Conservation (phyloP, 139 green algal species). For the Dunaliella primolecta region DNA sequence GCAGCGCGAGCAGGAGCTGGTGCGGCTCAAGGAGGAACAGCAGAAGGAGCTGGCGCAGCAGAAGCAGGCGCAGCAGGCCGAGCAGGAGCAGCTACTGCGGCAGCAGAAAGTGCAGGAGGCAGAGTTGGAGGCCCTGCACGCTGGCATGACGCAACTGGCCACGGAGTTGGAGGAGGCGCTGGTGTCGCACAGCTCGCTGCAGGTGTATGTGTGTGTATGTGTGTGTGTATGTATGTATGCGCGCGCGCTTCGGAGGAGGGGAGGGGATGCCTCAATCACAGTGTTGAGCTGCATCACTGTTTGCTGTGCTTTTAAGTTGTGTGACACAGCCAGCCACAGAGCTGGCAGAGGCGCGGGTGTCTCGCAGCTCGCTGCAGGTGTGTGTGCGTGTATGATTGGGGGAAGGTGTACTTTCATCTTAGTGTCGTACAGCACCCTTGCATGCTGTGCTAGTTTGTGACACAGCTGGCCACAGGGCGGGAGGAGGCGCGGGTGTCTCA, state of each 20-base stretch:
- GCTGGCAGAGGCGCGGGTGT: background rate
- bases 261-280: too few species aligned
- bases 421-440: too few species aligned
- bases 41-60: background rate
- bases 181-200: background rate
- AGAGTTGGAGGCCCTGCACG: background rate
- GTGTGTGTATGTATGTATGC: too few species aligned
- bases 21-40: background rate
- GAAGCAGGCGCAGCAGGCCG: background rate
- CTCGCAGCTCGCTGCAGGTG: background rate
- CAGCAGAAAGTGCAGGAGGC: background rate
- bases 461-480: background rate
- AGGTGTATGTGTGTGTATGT: too few species aligned
- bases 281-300: too few species aligned
- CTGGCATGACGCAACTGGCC: background rate
- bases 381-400: too few species aligned
- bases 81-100: background rate
- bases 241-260: too few species aligned
- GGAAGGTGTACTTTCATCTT: too few species aligned
- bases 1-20: background rate
- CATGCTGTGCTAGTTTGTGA: too few species aligned
- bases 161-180: background rate
- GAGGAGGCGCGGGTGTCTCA: background rate
- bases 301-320: too few species aligned
- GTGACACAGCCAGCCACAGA: background rate